phyloP scores from a whole-genome alignment of 2,329 filamentous ascomycete genomes.

The Aspergillus pseudotamarii region DNA sequence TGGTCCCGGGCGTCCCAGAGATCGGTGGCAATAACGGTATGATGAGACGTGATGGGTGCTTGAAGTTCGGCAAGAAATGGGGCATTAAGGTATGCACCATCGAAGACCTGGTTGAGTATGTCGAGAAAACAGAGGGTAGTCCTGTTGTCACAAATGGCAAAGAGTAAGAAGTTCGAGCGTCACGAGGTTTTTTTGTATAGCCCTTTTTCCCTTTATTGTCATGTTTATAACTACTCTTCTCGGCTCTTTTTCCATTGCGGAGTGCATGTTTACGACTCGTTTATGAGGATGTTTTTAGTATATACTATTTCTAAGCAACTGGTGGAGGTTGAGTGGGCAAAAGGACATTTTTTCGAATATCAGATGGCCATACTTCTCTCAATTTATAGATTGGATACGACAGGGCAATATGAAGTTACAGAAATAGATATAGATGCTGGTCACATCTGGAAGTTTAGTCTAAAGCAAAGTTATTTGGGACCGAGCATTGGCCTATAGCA shows the following conservation, averaged over 20 bases:
- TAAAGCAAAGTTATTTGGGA: neutral
- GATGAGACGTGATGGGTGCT: constrained; percentile 86
- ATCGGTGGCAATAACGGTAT: constrained; percentile 71
- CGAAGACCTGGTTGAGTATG: constrained; percentile 78
- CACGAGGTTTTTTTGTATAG: neutral
- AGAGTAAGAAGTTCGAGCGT: constrained; percentile 25
- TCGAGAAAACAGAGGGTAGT: constrained; percentile 72
- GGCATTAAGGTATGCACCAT: constrained; percentile 94
- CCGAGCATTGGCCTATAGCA: neutral
- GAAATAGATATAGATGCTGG: neutral
- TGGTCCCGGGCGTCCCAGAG: constrained; percentile 68
- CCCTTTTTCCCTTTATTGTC: constrained; percentile 5
- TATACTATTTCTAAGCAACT: neutral
- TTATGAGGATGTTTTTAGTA: neutral
- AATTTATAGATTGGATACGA: neutral
- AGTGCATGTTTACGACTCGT: constrained; percentile 7
- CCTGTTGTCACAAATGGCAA: constrained; percentile 37
- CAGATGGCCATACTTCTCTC: neutral
- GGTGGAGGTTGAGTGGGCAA: neutral
- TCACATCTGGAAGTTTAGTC: neutral
- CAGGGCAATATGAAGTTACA: neutral
- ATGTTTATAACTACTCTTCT: neutral
- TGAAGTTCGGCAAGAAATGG: constrained; percentile 85
- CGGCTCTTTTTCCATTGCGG: constrained; percentile 2
- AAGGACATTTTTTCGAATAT: neutral